Evolutionary conservation across 1,139 yeast species (phyloP).

Genomic region (Candida tropicalis): DNA sequence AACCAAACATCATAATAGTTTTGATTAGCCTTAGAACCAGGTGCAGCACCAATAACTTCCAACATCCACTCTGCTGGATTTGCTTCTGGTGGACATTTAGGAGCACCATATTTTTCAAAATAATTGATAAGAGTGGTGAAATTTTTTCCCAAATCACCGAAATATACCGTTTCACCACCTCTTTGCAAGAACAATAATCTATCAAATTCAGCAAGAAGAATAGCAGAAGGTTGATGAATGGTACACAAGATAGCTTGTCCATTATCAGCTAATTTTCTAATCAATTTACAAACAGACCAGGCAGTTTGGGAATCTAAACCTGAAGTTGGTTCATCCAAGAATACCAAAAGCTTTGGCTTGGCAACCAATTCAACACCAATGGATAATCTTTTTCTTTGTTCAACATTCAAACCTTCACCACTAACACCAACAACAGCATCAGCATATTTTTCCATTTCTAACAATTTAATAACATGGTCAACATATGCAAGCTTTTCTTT

Average conservation of each 20-base stretch:
- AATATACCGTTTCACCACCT: constrained; percentile 65
- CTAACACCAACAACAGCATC: constrained; percentile 44
- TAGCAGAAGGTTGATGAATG: constrained; percentile 46
- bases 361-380: constrained; percentile 46
- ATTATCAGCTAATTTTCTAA: constrained; percentile 44
- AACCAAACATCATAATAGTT: constrained; percentile 36
- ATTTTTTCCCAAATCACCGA: constrained; percentile 63
- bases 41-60: constrained; percentile 49
- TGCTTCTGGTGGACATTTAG: constrained; percentile 43
- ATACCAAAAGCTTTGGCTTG: constrained; percentile 38
- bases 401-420: constrained; percentile 44
- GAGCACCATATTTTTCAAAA: constrained; percentile 58
- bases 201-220: constrained; percentile 38
- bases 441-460: constrained; percentile 36
- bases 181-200: constrained; percentile 40
- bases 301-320: constrained; percentile 49
- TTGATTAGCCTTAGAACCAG: constrained; percentile 34
- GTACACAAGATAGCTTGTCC: constrained; percentile 49
- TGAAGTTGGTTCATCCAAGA: constrained; percentile 43
- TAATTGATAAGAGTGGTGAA: constrained; percentile 53
- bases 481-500: constrained; percentile 38
- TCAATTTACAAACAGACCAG: constrained; percentile 45
- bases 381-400: constrained; percentile 39
- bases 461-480: constrained; percentile 38
- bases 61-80: constrained; percentile 60